Evolutionary conservation across 306 rosid genomes (phyloP).

Genomic region (Quercus variabilis): DNA sequence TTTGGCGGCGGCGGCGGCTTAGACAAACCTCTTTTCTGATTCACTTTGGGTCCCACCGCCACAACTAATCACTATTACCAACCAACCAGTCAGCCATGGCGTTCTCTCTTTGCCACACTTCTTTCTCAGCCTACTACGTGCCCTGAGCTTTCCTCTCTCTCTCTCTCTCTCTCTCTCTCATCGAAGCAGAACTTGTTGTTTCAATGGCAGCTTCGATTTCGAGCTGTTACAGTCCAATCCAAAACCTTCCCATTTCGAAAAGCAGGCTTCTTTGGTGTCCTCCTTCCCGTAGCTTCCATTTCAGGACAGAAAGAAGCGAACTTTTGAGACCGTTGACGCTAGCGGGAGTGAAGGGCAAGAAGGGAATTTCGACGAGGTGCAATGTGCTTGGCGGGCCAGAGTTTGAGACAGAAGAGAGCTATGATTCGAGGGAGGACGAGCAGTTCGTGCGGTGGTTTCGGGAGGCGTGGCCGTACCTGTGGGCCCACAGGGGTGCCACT

Average conservation of each 20-base stretch:
- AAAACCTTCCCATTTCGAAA: background rate
- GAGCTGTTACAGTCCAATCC: constrained; percentile 18
- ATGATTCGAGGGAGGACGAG: constrained; percentile 60
- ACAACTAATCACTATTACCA: background rate
- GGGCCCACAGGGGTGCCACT: constrained; percentile 83
- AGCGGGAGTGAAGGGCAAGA: constrained; percentile 9
- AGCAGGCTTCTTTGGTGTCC: background rate
- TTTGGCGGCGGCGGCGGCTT: too few species aligned
- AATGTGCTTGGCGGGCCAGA: constrained; percentile 24
- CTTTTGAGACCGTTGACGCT: background rate
- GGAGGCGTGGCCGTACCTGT: constrained; percentile 92
- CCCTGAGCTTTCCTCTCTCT: background rate
- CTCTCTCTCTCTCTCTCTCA: background rate
- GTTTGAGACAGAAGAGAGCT: constrained; percentile 34
- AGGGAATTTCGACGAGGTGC: constrained; percentile 10
- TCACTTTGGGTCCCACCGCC: background rate
- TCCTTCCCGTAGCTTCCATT: constrained; percentile 8
- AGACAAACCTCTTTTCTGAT: too few species aligned
- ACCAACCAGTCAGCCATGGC: too few species aligned
- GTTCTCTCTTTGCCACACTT: too few species aligned
- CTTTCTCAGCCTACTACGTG: too few species aligned
- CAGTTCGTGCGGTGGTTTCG: constrained; percentile 86
- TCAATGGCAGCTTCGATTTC: constrained; percentile 44
- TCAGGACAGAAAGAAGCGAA: background rate
- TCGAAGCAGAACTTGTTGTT: background rate